phyloP scores from a whole-genome alignment of 1,284 basidiomycete species.

The Meira miltonrushii region DNA sequence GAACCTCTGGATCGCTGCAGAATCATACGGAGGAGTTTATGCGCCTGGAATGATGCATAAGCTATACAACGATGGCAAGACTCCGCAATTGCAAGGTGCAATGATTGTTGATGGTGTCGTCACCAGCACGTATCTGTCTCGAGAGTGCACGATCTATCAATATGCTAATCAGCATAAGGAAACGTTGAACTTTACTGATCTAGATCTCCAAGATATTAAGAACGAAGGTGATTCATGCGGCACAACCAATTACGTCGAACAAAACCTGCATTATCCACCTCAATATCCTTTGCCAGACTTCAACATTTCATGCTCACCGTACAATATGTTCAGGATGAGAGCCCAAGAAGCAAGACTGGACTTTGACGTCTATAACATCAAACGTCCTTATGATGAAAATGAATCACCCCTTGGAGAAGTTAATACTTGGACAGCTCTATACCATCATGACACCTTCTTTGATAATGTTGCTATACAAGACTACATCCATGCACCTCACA shows the following conservation, averaged over 20 bases:
- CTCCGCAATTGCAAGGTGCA: conserved; percentile 26
- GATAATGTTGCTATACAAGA: neutral
- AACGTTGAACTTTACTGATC: neutral
- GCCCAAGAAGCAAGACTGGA: no score
- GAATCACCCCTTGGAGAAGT: neutral
- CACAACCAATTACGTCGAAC: neutral
- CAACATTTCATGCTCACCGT: neutral
- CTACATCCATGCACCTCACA: neutral
- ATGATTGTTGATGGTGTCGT: neutral
- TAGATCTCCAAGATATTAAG: neutral
- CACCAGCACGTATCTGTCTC: neutral
- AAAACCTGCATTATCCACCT: neutral
- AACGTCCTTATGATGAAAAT: neutral
- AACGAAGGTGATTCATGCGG: neutral
- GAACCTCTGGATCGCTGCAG: neutral
- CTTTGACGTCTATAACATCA: neutral
- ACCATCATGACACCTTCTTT: neutral
- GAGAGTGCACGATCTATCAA: neutral
- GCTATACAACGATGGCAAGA: conserved; percentile 11
- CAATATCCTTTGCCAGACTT: neutral
- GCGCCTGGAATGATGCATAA: neutral
- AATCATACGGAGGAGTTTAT: neutral
- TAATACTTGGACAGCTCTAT: neutral
- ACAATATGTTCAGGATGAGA: no score
- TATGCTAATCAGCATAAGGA: neutral